Conservation (phyloP, 495 filamentous ascomycete genomes). For the Poronia punctata region DNA sequence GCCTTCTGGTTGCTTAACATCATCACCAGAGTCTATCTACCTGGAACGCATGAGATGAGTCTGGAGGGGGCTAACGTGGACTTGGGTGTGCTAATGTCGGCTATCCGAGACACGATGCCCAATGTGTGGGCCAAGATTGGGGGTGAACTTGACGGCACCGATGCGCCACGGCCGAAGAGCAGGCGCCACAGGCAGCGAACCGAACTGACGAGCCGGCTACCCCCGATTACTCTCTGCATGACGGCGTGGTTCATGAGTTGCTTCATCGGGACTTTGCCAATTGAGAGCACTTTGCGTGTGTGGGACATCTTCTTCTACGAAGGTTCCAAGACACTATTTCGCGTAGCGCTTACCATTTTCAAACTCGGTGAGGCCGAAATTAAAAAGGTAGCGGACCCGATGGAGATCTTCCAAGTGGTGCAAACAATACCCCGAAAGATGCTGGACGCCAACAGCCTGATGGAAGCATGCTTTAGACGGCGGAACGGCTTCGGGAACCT, state of each 20-base stretch:
- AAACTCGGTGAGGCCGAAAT: constrained; percentile 84
- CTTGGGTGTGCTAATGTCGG: constrained; percentile 84
- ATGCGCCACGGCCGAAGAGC: constrained; percentile 35
- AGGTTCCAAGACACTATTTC: constrained; percentile 90
- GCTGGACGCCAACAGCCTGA: constrained; percentile 69
- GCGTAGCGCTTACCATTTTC: constrained; percentile 85
- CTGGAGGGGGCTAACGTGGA: constrained; percentile 93
- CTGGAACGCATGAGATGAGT: constrained; percentile 85
- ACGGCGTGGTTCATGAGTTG: constrained; percentile 99
- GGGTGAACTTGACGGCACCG: constrained; percentile 57
- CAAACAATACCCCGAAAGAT: constrained; percentile 79
- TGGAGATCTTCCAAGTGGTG: constrained; percentile 94
- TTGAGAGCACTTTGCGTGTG: constrained; percentile 82
- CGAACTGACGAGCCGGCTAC: constrained; percentile 51
- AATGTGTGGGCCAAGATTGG: constrained; percentile 84
- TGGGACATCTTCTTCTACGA: constrained; percentile 98
- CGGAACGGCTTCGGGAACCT: constrained; percentile 80
- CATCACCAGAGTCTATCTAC: constrained; percentile 79
- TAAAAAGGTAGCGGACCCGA: constrained; percentile 70
- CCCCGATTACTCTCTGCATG: constrained; percentile 85
- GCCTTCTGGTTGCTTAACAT: constrained; percentile 92
- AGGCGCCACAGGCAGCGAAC: constrained; percentile 19
- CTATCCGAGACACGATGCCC: constrained; percentile 76
- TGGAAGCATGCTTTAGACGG: constrained; percentile 73
- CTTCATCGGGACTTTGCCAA: constrained; percentile 86